Evolutionary conservation across 2,329 filamentous ascomycete genomes (phyloP).

Genomic region (Periglandula ipomoeae): DNA sequence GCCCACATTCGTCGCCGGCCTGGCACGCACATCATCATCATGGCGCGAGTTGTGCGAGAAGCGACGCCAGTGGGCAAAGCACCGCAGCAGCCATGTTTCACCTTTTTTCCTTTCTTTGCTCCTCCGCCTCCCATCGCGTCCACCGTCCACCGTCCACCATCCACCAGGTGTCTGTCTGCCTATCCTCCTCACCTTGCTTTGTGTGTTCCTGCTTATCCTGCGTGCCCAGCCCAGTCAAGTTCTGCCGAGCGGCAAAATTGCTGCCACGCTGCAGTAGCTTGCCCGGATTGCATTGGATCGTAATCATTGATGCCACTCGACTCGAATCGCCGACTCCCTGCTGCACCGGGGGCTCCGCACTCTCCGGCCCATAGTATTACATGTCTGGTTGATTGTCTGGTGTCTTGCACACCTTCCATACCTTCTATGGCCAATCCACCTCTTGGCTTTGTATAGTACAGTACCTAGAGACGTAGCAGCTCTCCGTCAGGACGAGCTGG

Average conservation of each 20-base stretch:
- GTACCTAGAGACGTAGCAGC: not conserved
- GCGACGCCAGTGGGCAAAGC: not conserved
- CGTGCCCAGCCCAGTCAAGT: not conserved
- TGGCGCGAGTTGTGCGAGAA: too few species aligned
- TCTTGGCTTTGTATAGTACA: too few species aligned
- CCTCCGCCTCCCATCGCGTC: not conserved
- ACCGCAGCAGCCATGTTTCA: constrained; percentile 5
- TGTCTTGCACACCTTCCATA: too few species aligned
- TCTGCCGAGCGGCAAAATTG: not conserved
- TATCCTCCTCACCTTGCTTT: not conserved
- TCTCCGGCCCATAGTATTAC: too few species aligned
- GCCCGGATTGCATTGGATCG: too few species aligned
- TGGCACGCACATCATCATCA: not conserved
- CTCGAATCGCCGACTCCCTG: not conserved
- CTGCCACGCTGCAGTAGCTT: too few species aligned
- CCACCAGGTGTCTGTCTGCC: too few species aligned
- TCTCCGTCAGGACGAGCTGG: not conserved
- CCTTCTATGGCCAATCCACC: too few species aligned
- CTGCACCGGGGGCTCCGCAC: not conserved
- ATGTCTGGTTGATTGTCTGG: too few species aligned
- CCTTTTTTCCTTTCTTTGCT: not conserved
- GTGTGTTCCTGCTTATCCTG: not conserved
- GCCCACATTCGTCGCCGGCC: not conserved
- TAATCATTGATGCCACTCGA: too few species aligned
- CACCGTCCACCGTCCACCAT: too few species aligned